Evolutionary conservation across 1,139 yeast genomes (phyloP).

Genomic region (Ashbya aceris): DNA sequence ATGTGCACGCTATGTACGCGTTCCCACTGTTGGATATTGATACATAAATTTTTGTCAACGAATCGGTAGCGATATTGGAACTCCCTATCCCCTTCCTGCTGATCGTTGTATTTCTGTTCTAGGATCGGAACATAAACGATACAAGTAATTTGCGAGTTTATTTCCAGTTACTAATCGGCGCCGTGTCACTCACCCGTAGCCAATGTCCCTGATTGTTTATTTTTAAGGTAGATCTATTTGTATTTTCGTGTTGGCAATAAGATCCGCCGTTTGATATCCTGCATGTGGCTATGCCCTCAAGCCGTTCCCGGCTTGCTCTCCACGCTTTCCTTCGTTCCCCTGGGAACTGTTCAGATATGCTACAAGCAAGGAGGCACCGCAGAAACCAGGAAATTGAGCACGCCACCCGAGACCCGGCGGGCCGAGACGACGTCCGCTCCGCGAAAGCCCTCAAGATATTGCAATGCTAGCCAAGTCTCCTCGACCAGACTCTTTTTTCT

Average conservation of each 20-base stretch:
- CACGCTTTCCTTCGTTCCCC: not conserved
- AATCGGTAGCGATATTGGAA: not conserved
- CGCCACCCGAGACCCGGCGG: too few relatives aligned
- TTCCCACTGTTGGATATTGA: not conserved
- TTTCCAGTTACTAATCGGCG: too few relatives aligned
- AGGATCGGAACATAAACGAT: too few relatives aligned
- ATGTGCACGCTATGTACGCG: not conserved
- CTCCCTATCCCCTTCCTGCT: not conserved
- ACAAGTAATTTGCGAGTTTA: too few relatives aligned
- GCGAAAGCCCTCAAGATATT: too few relatives aligned
- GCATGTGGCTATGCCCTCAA: conserved; percentile 1
- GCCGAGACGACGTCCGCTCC: too few relatives aligned
- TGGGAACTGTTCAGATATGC: not conserved
- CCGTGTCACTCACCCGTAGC: too few relatives aligned
- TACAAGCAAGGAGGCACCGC: too few relatives aligned
- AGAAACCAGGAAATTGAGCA: too few relatives aligned
- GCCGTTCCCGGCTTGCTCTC: not conserved
- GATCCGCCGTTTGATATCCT: not conserved
- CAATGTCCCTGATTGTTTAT: not conserved
- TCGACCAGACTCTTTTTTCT: too few relatives aligned
- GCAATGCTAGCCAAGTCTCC: too few relatives aligned
- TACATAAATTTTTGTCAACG: not conserved
- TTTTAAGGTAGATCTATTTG: not conserved
- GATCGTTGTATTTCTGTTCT: too few relatives aligned
- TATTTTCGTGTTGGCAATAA: not conserved